These are phyloP conservation scores for Ocimum tenuiflorum DNA, from an alignment of 257 asterid species.

Conservation along the genomic window DNA sequence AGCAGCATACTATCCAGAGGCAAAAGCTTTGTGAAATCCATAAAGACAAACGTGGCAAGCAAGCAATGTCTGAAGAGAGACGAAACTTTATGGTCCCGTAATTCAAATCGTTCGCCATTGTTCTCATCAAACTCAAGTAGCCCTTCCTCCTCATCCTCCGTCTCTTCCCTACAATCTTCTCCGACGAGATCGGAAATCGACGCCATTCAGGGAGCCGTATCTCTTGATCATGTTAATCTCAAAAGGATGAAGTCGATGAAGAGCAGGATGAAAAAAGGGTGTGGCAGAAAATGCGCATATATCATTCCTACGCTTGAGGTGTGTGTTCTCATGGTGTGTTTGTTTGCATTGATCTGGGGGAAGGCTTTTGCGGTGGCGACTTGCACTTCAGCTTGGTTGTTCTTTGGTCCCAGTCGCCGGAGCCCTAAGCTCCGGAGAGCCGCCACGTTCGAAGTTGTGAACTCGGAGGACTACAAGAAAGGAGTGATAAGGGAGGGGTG, in stretches of 20 bases:
- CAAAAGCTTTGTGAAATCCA: conserved; percentile 15
- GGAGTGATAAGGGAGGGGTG: conserved; percentile 34
- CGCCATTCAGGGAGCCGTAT: not conserved
- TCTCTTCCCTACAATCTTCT: conserved; percentile 17
- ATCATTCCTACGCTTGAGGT: conserved; percentile 21
- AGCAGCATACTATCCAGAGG: conserved; percentile 15
- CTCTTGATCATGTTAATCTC: conserved; percentile 21
- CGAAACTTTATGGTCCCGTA: conserved; percentile 3
- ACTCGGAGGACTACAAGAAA: conserved; percentile 31
- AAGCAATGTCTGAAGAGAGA: no score
- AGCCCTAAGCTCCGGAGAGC: not conserved
- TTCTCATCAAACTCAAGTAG: conserved; percentile 24
- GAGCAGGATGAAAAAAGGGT: not conserved
- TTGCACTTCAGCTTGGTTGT: conserved; percentile 46
- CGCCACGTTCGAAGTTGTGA: conserved; percentile 7
- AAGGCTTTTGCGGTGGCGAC: conserved; percentile 48
- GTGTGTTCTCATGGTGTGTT: conserved; percentile 32
- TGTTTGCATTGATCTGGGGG: conserved; percentile 47
- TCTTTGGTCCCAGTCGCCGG: conserved; percentile 26
- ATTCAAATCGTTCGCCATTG: conserved; percentile 24
- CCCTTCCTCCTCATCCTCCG: conserved; percentile 2
- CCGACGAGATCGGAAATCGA: conserved; percentile 22
- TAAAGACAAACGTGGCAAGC: conserved; percentile 23
- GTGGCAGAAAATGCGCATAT: not conserved
- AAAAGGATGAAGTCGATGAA: not conserved